Conservation (phyloP, 306 rosid genomes). For the Pyrus pyrifolia region DNA sequence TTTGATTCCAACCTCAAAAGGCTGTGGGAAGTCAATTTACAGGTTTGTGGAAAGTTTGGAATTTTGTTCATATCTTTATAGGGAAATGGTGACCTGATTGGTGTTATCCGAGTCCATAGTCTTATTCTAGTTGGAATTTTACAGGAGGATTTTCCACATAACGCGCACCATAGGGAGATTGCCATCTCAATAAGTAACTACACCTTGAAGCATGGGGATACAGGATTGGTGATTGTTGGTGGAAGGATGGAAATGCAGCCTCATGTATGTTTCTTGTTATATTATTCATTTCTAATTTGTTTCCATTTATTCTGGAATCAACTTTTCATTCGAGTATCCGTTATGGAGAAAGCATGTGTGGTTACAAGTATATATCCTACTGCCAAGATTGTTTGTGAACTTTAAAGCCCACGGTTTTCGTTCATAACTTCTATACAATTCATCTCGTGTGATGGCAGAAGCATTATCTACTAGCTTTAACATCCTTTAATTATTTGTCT, state of each 20-base stretch:
- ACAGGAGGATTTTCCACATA: conserved; percentile 94
- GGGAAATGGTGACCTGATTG: background rate
- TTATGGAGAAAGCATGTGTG: background rate
- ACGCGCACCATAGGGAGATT: conserved; percentile 92
- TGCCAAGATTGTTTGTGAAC: background rate
- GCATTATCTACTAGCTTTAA: background rate
- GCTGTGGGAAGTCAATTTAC: conserved; percentile 90
- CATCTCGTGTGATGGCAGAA: background rate
- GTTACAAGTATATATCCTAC: background rate
- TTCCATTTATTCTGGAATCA: conserved; percentile 8
- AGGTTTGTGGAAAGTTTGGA: conserved; percentile 39
- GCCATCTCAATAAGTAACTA: conserved; percentile 81
- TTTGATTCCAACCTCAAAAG: conserved; percentile 86
- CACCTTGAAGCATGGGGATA: conserved; percentile 87
- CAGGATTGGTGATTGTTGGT: conserved; percentile 89
- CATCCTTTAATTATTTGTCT: background rate
- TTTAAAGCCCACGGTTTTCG: background rate
- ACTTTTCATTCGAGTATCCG: background rate
- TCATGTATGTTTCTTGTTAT: conserved; percentile 48
- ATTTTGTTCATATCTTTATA: background rate
- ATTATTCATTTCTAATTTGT: background rate
- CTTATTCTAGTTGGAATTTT: conserved; percentile 17
- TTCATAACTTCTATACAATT: background rate
- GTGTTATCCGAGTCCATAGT: background rate
- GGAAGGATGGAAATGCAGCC: conserved; percentile 98